These are phyloP conservation scores for Wickerhamomyces bovis DNA, from an alignment of 805 yeast genomes.

Conservation along the genomic window DNA sequence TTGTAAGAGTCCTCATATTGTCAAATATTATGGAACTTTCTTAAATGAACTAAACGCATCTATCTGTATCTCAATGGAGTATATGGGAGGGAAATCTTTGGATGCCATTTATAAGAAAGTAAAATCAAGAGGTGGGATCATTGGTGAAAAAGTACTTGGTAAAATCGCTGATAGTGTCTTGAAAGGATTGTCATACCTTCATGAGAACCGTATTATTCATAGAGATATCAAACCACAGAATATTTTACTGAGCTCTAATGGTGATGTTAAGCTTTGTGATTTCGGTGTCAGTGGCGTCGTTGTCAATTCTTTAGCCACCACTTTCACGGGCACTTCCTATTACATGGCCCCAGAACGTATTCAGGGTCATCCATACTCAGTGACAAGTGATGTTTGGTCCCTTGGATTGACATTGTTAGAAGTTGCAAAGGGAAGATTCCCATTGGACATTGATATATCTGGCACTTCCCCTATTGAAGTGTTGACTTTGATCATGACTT, in stretches of 20 bases:
- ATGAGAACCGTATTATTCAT: slow-evolving; percentile 83
- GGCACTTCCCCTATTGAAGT: slow-evolving; percentile 84
- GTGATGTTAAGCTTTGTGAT: slow-evolving; percentile 90
- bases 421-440: slow-evolving; percentile 89
- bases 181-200: slow-evolving; percentile 79
- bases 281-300: slow-evolving; percentile 98
- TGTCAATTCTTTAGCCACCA: slow-evolving; percentile 89
- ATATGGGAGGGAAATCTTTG: slow-evolving; percentile 87
- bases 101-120: slow-evolving; percentile 87
- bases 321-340: slow-evolving; percentile 95
- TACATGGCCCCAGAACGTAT: slow-evolving; percentile 99
- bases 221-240: slow-evolving; percentile 96
- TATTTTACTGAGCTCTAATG: slow-evolving; percentile 65
- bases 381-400: slow-evolving; percentile 96
- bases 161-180: slow-evolving; percentile 84
- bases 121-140: slow-evolving; percentile 68
- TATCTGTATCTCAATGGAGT: slow-evolving; percentile 95
- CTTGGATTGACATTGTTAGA: slow-evolving; percentile 87
- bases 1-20: slow-evolving; percentile 80
- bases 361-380: slow-evolving; percentile 91
- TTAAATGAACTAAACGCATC: slow-evolving; percentile 68
- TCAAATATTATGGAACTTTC: slow-evolving; percentile 89
- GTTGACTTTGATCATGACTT: slow-evolving; percentile 71
- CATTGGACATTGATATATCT: slow-evolving; percentile 39
- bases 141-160: slow-evolving; percentile 90